These are phyloP conservation scores for Withania somnifera DNA, from an alignment of 305 asterid genomes.

Conservation along the genomic window DNA sequence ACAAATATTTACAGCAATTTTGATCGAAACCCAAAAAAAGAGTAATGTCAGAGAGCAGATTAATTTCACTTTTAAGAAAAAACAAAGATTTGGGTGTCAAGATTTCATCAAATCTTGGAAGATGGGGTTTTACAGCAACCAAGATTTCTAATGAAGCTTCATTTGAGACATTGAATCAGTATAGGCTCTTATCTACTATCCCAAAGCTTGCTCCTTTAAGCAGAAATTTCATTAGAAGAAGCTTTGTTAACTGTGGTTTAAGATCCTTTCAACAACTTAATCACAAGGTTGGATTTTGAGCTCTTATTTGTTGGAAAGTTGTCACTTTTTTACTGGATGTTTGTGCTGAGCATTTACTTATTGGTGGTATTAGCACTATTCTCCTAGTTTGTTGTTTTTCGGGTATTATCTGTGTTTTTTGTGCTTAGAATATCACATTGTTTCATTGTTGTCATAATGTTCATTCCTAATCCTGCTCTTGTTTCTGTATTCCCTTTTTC, in stretches of 20 bases:
- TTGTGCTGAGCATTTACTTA: not conserved
- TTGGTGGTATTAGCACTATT: too few species aligned
- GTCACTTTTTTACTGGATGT: not conserved
- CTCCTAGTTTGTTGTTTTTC: too few species aligned
- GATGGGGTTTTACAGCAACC: conserved; percentile 19
- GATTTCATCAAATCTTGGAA: conserved; percentile 18
- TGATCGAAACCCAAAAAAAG: not conserved
- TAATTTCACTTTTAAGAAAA: conserved; percentile 34
- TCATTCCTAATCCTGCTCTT: too few species aligned
- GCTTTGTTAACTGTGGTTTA: conserved; percentile 25
- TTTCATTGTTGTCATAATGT: too few species aligned
- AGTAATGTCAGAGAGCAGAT: conserved; percentile 37
- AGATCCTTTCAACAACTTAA: conserved; percentile 34
- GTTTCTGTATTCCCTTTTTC: too few species aligned
- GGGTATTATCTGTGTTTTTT: too few species aligned
- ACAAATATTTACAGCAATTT: not conserved
- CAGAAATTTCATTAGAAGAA: conserved; percentile 20
- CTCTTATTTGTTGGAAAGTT: not conserved
- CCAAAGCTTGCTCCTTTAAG: conserved; percentile 23
- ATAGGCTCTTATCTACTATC: conserved; percentile 28
- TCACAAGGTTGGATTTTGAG: conserved; percentile 26
- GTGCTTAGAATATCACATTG: too few species aligned
- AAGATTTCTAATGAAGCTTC: conserved; percentile 18
- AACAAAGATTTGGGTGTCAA: conserved; percentile 29
- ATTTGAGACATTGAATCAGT: conserved; percentile 11